These are phyloP conservation scores for Cyanidioschyzon merolae DNA, from an alignment of 23 red algal genomes.

Conservation along the genomic window DNA sequence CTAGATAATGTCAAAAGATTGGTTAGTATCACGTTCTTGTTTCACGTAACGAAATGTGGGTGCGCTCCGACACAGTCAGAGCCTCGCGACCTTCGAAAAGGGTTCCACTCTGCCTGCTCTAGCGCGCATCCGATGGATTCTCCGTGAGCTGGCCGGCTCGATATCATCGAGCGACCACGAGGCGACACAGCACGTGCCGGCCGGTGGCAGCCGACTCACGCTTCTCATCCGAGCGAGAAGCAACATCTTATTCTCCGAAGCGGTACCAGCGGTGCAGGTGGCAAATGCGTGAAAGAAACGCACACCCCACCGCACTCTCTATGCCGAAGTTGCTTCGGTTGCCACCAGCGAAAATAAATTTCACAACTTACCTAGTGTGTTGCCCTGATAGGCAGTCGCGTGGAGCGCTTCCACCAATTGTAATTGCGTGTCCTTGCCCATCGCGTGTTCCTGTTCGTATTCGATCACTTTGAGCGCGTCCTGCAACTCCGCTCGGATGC, in stretches of 20 bases:
- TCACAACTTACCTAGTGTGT: slow-evolving; percentile 70
- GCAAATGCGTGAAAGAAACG: slow-evolving; percentile 6
- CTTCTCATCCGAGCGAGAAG: not conserved
- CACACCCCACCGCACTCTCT: not conserved
- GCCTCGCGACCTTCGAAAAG: not conserved
- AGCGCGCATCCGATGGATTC: not conserved
- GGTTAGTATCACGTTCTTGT: slow-evolving; percentile 2
- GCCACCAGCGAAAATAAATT: too few species aligned
- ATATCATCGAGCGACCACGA: not conserved
- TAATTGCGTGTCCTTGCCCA: slow-evolving; percentile 29
- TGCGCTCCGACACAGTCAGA: slow-evolving; percentile 15
- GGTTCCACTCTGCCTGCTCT: not conserved
- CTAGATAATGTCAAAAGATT: slow-evolving; percentile 22
- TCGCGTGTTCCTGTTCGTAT: slow-evolving; percentile 26
- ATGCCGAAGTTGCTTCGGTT: not conserved
- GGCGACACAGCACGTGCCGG: not conserved
- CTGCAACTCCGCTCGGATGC: slow-evolving; percentile 39
- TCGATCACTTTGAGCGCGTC: slow-evolving; percentile 30
- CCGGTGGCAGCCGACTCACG: not conserved
- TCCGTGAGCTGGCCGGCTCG: not conserved
- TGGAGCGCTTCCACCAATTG: slow-evolving; percentile 52
- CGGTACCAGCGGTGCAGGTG: slow-evolving; percentile 19
- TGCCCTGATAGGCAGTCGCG: slow-evolving; percentile 65
- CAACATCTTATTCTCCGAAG: not conserved
- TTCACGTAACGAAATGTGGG: not conserved